Evolutionary conservation across 176 grass and related monocot species (phyloP), one percentile per base, ranked within the genome.

Genomic region (Raddia distichophylla): DNA sequence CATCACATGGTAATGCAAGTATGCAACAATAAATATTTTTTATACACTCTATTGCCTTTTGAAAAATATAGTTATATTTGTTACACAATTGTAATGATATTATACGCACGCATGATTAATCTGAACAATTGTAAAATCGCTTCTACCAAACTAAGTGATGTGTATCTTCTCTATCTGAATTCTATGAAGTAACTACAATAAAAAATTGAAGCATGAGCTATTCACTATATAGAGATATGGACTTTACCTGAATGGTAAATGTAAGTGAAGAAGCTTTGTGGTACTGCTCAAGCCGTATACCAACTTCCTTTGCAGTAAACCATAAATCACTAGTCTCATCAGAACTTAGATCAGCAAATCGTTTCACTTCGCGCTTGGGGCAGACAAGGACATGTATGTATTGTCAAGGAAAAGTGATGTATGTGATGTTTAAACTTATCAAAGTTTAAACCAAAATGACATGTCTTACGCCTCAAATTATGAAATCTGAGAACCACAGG

Each of bases 261-360:
- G 92, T 98, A 46, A 98, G 82, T 44, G 95, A 95, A 84, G 92
- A 95, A 76, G 92, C 90, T 78, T 93, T 88, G 57, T 93, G 90
- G 75, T 93, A 93, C 67, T 89, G 60, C 75, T 98, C 95, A 60
- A 95, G 86, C 55, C 50, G 80, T 37, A 16, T 56, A 84, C 92
- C 95, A 18, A 98, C 84, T 73, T 95, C 87, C 69, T 95, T 93
- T 83, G 95, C 95, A 70, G 90, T 87, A 82, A 88, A 44, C 95
- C 95, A 98, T 85, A 98, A 79, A 81, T 98, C 92, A 40, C 80
- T 83, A 68, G 63, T 91, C 81, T 98, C 95, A 17, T 98, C 88
- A 86, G 88, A 73, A 83, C 72, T 98, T 51, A 98, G 88, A 82
- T 98, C 92, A 78, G 76, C 54, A 60, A 91, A 98, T 68, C 90